These are phyloP conservation scores for Zygosaccharomyces sapae DNA, from an alignment of 1,139 yeast species.

Conservation along the genomic window DNA sequence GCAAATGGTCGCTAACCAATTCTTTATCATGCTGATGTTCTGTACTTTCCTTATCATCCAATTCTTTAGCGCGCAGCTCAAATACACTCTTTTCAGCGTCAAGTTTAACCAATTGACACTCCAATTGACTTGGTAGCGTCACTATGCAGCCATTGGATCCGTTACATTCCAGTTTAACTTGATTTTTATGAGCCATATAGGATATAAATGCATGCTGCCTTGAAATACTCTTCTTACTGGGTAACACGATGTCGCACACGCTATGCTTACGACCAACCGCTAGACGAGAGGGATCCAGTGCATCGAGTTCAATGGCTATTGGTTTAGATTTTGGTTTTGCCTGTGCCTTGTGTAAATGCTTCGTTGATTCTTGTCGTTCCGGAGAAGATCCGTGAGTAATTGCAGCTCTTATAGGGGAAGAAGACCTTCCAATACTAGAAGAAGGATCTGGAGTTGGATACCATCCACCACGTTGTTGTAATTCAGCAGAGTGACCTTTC, in stretches of 20 bases:
- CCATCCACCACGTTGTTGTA: slow-evolving; percentile 9
- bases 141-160: slow-evolving; percentile 39
- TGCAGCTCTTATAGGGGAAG: slow-evolving; percentile 40
- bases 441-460: slow-evolving; percentile 57
- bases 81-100: slow-evolving; percentile 15
- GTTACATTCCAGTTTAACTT: slow-evolving; percentile 36
- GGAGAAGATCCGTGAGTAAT: slow-evolving; percentile 36
- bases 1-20: slow-evolving; percentile 18
- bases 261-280: slow-evolving; percentile 32
- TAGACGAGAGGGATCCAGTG: slow-evolving; percentile 20
- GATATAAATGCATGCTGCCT: slow-evolving; percentile 35
- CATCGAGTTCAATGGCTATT: slow-evolving; percentile 21
- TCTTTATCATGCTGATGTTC: slow-evolving; percentile 15
- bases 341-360: neutral
- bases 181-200: slow-evolving; percentile 30
- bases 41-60: neutral
- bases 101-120: slow-evolving; percentile 25
- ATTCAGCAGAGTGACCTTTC: neutral
- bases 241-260: slow-evolving; percentile 33
- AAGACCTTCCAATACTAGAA: slow-evolving; percentile 48
- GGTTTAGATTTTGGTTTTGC: neutral
- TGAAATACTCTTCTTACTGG: slow-evolving; percentile 33
- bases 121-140: slow-evolving; percentile 29
- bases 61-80: slow-evolving; percentile 15
- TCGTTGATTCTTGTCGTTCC: slow-evolving; percentile 17